Evolutionary conservation across 208 protist species (phyloP).

Genomic region (Leishmania martiniquensis): DNA sequence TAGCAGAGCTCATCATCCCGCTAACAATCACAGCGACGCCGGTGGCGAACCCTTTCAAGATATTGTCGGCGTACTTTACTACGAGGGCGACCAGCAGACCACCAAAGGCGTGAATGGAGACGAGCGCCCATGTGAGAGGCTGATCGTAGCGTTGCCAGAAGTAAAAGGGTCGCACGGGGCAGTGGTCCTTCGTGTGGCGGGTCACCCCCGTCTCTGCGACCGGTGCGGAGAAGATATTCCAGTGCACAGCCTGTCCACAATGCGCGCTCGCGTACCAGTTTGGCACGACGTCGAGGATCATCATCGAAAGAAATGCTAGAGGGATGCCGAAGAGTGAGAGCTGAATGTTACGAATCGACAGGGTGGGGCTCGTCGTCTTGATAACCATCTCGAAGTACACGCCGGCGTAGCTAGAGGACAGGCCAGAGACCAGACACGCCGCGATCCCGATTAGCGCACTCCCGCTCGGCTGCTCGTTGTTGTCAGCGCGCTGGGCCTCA

Average conservation of each 20-base stretch:
- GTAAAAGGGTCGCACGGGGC: conserved; percentile 52
- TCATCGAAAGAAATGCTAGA: conserved; percentile 56
- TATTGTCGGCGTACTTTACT: conserved; percentile 89
- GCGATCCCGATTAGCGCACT: conserved; percentile 50
- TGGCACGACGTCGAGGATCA: conserved; percentile 66
- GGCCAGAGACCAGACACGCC: conserved; percentile 60
- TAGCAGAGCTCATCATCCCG: conserved; percentile 57
- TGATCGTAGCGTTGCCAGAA: conserved; percentile 71
- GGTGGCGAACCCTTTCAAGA: conserved; percentile 87
- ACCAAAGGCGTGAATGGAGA: conserved; percentile 75
- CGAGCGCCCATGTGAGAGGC: conserved; percentile 58
- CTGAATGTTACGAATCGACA: conserved; percentile 86
- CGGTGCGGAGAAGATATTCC: conserved; percentile 37
- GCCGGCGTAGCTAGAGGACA: conserved; percentile 78
- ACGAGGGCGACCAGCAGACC: conserved; percentile 83
- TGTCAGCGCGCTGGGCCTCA: conserved; percentile 5
- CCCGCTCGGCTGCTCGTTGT: conserved; percentile 5
- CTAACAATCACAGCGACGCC: conserved; percentile 77
- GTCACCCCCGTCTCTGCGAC: background rate
- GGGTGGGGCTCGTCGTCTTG: conserved; percentile 63
- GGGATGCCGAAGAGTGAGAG: conserved; percentile 80
- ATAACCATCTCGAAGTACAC: conserved; percentile 91
- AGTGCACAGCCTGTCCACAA: conserved; percentile 33
- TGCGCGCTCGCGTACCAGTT: conserved; percentile 23
- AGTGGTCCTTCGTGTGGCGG: background rate